Percentiles rank a stretch among this genome's conserved stretches.
Conservation (phyloP, 1,284 basidiomycete genomes). For the Ganoderma sp. region DNA sequence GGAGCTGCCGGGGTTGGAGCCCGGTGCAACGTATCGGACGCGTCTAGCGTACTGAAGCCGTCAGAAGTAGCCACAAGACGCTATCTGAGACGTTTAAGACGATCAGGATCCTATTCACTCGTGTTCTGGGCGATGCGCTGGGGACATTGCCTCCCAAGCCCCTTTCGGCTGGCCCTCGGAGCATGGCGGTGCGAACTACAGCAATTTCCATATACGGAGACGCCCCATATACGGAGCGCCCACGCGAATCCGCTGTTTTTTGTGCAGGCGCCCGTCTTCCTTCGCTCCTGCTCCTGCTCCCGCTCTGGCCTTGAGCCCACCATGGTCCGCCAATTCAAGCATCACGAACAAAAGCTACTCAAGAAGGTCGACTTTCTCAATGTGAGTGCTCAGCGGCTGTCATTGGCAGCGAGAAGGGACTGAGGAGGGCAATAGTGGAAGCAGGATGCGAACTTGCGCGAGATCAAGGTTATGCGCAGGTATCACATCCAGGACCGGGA, state of each 20-base stretch:
- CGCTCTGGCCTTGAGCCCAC: neutral
- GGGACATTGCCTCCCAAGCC: neutral
- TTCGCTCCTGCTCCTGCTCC: constrained; percentile 15
- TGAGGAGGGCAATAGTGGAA: constrained; percentile 78
- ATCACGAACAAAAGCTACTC: constrained; percentile 92
- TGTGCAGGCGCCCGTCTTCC: neutral
- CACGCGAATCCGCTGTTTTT: neutral
- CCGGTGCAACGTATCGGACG: neutral
- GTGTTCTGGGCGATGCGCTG: neutral
- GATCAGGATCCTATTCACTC: neutral
- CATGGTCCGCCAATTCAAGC: constrained; percentile 90
- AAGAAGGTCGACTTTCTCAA: constrained; percentile 95
- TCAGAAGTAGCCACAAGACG: neutral
- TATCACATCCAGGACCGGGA: constrained; percentile 96
- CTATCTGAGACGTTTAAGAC: neutral
- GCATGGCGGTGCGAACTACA: neutral
- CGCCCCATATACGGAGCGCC: neutral
- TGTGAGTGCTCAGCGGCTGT: constrained; percentile 52
- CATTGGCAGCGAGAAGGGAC: neutral
- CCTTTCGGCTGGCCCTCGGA: neutral
- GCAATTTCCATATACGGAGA: neutral
- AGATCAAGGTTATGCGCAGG: constrained; percentile 93
- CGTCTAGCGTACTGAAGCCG: neutral
- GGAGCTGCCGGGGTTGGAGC: neutral
- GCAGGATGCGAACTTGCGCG: constrained; percentile 90